These are phyloP conservation scores for Venturia nashicola DNA, from an alignment of 2,329 filamentous ascomycete genomes.

Conservation along the genomic window DNA sequence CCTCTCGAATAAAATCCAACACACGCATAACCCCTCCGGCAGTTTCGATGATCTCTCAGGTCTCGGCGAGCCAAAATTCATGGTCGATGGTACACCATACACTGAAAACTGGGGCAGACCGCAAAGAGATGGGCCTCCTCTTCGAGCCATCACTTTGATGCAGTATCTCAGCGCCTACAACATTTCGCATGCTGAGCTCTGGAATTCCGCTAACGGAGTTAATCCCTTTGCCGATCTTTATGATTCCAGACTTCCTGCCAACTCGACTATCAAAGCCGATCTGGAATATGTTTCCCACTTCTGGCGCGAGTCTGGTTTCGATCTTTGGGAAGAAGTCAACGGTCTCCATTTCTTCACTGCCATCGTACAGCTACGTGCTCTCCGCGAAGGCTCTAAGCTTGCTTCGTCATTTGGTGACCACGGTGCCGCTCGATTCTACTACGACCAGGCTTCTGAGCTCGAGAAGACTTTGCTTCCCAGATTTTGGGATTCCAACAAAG, in stretches of 20 bases:
- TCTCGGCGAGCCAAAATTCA: slow-evolving; percentile 33
- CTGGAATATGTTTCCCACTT: slow-evolving; percentile 30
- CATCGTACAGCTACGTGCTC: slow-evolving; percentile 24
- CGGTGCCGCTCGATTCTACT: slow-evolving; percentile 27
- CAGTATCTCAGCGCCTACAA: slow-evolving; percentile 29
- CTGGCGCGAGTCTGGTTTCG: slow-evolving; percentile 30
- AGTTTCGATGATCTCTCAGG: slow-evolving; percentile 22
- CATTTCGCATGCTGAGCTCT: slow-evolving; percentile 24
- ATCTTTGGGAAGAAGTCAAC: slow-evolving; percentile 34
- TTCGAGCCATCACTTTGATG: slow-evolving; percentile 30
- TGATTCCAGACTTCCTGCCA: slow-evolving; percentile 21
- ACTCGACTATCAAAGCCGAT: slow-evolving; percentile 32
- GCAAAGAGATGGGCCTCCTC: slow-evolving; percentile 32
- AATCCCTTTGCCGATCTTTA: slow-evolving; percentile 20
- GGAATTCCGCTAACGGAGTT: slow-evolving; percentile 17
- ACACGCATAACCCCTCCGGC: slow-evolving; percentile 26
- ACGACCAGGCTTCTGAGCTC: slow-evolving; percentile 22
- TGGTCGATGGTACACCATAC: slow-evolving; percentile 25
- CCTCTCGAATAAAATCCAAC: slow-evolving; percentile 25
- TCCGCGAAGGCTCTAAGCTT: slow-evolving; percentile 23
- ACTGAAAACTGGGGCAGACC: slow-evolving; percentile 29
- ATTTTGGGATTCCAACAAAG: slow-evolving; percentile 26
- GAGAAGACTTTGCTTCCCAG: slow-evolving; percentile 19
- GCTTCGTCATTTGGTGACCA: slow-evolving; percentile 22
- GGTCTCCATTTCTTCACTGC: slow-evolving; percentile 30